Conservation (phyloP, 805 yeast genomes). For the Saccharomyces eubayanus region DNA sequence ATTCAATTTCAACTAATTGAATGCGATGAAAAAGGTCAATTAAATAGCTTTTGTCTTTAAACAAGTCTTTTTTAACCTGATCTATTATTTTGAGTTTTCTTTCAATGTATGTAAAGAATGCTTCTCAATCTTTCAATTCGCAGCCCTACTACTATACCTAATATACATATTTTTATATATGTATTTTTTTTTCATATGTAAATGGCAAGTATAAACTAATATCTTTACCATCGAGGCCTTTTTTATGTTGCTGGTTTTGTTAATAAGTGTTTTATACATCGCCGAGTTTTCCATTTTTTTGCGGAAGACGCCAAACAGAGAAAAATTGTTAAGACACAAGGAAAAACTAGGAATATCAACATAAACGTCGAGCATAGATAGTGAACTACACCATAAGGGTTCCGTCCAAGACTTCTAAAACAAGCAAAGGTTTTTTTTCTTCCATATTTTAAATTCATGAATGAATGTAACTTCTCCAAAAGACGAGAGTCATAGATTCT, state of each 20-base stretch:
- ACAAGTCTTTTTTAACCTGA: neutral
- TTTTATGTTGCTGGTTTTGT: neutral
- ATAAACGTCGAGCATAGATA: neutral
- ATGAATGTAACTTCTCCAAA: neutral
- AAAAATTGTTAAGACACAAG: neutral
- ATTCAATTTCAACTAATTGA: slow-evolving; percentile 24
- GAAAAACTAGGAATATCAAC: neutral
- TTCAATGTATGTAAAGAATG: neutral
- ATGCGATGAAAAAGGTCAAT: neutral
- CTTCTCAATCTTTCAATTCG: slow-evolving; percentile 2
- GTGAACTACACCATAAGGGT: neutral
- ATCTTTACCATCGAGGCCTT: neutral
- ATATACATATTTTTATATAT: neutral
- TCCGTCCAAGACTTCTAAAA: neutral
- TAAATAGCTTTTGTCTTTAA: neutral
- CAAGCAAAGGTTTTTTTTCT: neutral
- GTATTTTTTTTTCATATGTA: neutral
- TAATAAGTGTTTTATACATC: neutral
- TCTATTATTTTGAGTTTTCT: neutral
- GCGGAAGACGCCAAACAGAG: neutral
- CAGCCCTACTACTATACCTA: neutral
- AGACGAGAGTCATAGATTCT: neutral
- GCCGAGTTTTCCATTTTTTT: neutral
- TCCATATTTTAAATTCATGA: neutral
- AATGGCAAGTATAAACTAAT: neutral